Percentiles rank a stretch among this genome's conserved stretches.
Evolutionary conservation across 805 yeast species (phyloP).

Genomic region (Ogataea trehaloabstinens): DNA sequence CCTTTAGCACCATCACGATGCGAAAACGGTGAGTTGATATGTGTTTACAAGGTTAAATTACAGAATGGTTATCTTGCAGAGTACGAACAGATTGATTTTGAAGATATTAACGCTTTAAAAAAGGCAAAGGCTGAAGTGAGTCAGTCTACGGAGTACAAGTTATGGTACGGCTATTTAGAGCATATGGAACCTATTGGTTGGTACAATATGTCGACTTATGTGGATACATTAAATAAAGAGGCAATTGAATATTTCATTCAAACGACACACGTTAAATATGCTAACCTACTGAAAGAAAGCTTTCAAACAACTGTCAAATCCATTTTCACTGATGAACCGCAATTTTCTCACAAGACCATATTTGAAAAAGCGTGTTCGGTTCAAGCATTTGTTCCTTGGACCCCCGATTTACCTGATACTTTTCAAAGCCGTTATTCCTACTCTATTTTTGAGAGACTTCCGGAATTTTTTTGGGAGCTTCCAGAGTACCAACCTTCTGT

Average conservation of each 20-base stretch:
- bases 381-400: constrained; percentile 5
- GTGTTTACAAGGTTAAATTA: constrained; percentile 7
- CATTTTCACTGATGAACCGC: constrained; percentile 6
- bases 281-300: not conserved
- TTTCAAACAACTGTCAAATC: constrained; percentile 1
- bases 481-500: constrained; percentile 1
- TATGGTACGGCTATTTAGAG: constrained; percentile 11
- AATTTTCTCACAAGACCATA: constrained; percentile 3
- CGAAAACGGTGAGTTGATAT: constrained; percentile 8
- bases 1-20: constrained; percentile 5
- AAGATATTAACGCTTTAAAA: not conserved
- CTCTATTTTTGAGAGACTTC: constrained; percentile 1
- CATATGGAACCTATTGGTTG: constrained; percentile 6
- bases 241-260: constrained; percentile 5
- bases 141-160: not conserved
- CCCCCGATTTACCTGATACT: constrained; percentile 1
- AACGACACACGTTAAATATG: constrained; percentile 2
- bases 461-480: constrained; percentile 4
- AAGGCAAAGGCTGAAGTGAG: not conserved
- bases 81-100: constrained; percentile 2
- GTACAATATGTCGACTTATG: constrained; percentile 10
- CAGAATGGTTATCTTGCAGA: constrained; percentile 1
- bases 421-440: not conserved
- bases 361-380: constrained; percentile 1
- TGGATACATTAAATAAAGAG: constrained; percentile 6